Conservation (phyloP, 139 green algal species). For the Eudorina sp. region DNA sequence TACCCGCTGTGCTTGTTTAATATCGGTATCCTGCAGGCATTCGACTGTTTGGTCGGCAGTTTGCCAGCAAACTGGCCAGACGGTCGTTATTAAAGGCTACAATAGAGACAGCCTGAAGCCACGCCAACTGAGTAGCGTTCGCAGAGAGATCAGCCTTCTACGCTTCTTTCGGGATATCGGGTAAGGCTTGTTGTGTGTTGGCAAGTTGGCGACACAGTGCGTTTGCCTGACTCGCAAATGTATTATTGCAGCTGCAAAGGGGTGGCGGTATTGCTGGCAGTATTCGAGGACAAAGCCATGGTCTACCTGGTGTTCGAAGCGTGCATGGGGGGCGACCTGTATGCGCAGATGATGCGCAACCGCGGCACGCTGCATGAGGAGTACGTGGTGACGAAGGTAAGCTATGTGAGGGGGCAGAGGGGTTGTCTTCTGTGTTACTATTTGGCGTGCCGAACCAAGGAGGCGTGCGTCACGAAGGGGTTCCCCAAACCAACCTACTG, state of each 20-base stretch:
- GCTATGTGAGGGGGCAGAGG: too few species aligned
- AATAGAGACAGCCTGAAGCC: constrained; percentile 23
- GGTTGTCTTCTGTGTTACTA: too few species aligned
- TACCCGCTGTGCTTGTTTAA: too few species aligned
- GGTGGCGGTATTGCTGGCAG: constrained; percentile 49
- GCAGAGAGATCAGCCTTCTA: constrained; percentile 47
- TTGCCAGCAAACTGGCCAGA: constrained; percentile 11
- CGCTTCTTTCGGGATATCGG: constrained; percentile 30
- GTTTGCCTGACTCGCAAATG: not conserved
- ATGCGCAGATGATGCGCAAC: constrained; percentile 54
- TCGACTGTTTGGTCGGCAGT: constrained; percentile 35
- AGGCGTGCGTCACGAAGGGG: not conserved
- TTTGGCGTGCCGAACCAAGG: too few species aligned
- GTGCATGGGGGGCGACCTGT: constrained; percentile 63
- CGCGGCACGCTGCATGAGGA: constrained; percentile 43
- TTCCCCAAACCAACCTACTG: not conserved
- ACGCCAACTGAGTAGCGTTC: constrained; percentile 47
- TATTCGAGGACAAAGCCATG: constrained; percentile 63
- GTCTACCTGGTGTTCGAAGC: constrained; percentile 64
- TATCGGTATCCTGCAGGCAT: constrained; percentile 42
- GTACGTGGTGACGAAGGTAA: constrained; percentile 50
- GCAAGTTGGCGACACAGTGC: not conserved
- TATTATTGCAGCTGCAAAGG: constrained; percentile 44
- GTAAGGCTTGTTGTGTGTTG: constrained; percentile 20
- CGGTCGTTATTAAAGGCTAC: constrained; percentile 32